These are phyloP conservation scores for Xanthoconium stramineum DNA, from an alignment of 768 basidiomycete genomes.

Conservation along the genomic window DNA sequence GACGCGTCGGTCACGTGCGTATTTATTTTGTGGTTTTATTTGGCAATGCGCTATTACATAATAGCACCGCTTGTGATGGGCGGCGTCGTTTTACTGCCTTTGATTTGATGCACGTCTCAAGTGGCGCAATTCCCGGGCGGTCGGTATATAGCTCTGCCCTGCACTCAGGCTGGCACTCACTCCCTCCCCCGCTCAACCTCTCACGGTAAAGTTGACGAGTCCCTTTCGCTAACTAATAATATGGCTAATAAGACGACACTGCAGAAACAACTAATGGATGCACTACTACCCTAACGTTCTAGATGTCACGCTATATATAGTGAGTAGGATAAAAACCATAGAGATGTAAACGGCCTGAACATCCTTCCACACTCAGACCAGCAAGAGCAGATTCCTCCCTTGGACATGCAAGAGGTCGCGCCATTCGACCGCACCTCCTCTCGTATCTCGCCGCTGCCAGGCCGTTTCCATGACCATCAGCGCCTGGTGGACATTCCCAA, in stretches of 20 bases:
- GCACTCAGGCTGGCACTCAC: background rate
- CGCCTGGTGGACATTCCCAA: slow-evolving; percentile 59
- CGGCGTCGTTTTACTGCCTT: slow-evolving; percentile 5
- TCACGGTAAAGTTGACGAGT: slow-evolving; percentile 1
- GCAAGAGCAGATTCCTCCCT: slow-evolving; percentile 27
- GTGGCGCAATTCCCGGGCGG: slow-evolving; percentile 31
- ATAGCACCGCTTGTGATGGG: slow-evolving; percentile 13
- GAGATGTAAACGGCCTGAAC: background rate
- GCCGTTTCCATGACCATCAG: slow-evolving; percentile 63
- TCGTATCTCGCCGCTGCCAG: slow-evolving; percentile 64
- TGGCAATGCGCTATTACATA: slow-evolving; percentile 13
- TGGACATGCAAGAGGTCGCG: slow-evolving; percentile 46
- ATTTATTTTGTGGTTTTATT: slow-evolving; percentile 26
- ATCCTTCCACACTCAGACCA: slow-evolving; percentile 24
- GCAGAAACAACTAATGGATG: slow-evolving; percentile 13
- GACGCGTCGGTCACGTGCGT: slow-evolving; percentile 33
- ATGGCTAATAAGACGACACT: slow-evolving; percentile 13
- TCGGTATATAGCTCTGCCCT: slow-evolving; percentile 28
- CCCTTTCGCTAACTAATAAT: background rate
- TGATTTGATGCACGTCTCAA: slow-evolving; percentile 15
- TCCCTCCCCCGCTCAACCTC: background rate
- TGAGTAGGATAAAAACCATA: slow-evolving; percentile 18
- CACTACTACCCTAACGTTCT: slow-evolving; percentile 13
- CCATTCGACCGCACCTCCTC: slow-evolving; percentile 54
- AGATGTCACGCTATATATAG: slow-evolving; percentile 9